Evolutionary conservation across 768 basidiomycete species (phyloP).

Genomic region (Mycena maculata): DNA sequence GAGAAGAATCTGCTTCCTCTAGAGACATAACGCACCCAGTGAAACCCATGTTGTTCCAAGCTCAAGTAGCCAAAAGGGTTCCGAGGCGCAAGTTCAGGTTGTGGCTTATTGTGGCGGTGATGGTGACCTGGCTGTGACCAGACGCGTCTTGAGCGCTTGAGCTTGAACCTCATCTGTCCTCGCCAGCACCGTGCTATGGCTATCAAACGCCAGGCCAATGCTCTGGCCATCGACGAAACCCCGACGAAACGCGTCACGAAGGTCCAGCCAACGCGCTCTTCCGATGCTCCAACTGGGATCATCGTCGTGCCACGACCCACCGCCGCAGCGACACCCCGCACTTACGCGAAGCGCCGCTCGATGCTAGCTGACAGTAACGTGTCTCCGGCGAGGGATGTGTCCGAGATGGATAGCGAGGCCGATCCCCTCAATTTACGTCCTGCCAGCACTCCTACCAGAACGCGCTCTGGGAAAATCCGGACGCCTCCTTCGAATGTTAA

Average conservation of each 20-base stretch:
- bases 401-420: conserved; percentile 14
- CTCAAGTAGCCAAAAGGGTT: too few species aligned
- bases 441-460: too few species aligned
- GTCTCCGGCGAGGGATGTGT: neutral
- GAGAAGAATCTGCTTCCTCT: too few species aligned
- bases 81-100: neutral
- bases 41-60: too few species aligned
- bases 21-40: conserved; percentile 63
- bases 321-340: neutral
- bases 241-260: conserved; percentile 48
- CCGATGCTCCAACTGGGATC: neutral
- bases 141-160: conserved; percentile 26
- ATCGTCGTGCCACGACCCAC: neutral
- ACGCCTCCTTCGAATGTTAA: neutral
- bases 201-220: conserved; percentile 58
- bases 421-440: conserved; percentile 14
- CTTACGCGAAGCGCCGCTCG: neutral
- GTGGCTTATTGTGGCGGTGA: neutral
- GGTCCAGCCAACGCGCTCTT: conserved; percentile 7
- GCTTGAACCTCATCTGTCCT: too few species aligned
- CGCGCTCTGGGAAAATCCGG: conserved; percentile 23
- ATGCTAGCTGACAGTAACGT: neutral
- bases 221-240: conserved; percentile 32
- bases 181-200: conserved; percentile 44
- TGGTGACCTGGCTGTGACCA: conserved; percentile 41